Percentiles rank a stretch among this genome's conserved stretches.
Conservation (phyloP, 1,139 yeast genomes). For the Lodderomyces parapsilosis region DNA sequence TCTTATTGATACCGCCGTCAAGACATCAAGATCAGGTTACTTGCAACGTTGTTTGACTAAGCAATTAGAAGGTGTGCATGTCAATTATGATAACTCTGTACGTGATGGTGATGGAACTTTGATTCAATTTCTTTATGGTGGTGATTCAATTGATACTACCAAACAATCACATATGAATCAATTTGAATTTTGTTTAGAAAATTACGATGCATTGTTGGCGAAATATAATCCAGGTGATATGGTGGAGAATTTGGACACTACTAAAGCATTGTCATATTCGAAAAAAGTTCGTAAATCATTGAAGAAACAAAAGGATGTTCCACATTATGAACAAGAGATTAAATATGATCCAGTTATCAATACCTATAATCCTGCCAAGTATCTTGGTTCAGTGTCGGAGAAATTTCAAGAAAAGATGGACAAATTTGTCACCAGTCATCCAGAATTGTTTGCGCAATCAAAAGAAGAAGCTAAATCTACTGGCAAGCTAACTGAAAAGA, state of each 20-base stretch:
- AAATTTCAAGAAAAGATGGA: slow-evolving; percentile 82
- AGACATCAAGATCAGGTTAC: slow-evolving; percentile 98
- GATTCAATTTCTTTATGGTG: slow-evolving; percentile 95
- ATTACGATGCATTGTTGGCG: slow-evolving; percentile 80
- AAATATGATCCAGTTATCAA: slow-evolving; percentile 91
- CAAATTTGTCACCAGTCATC: slow-evolving; percentile 56
- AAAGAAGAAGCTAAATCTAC: slow-evolving; percentile 42
- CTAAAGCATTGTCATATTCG: slow-evolving; percentile 72
- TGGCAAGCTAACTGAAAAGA: slow-evolving; percentile 71
- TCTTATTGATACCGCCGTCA: slow-evolving; percentile 98
- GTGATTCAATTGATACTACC: slow-evolving; percentile 92
- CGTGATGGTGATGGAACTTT: slow-evolving; percentile 95
- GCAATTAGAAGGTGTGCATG: slow-evolving; percentile 96
- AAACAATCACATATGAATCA: slow-evolving; percentile 93
- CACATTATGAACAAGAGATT: slow-evolving; percentile 60
- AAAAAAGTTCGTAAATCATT: slow-evolving; percentile 78
- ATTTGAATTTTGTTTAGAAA: slow-evolving; percentile 89
- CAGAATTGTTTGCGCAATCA: slow-evolving; percentile 51
- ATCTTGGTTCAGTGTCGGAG: slow-evolving; percentile 91
- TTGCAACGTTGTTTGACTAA: slow-evolving; percentile 97
- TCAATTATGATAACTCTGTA: slow-evolving; percentile 90
- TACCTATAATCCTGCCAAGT: slow-evolving; percentile 81
- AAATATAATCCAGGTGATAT: slow-evolving; percentile 84
- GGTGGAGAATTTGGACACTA: slow-evolving; percentile 76
- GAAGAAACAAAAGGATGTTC: slow-evolving; percentile 62